Evolutionary conservation across 768 basidiomycete genomes (phyloP), one percentile per base, ranked within the genome.

Genomic region (Lactarius trivialis): DNA sequence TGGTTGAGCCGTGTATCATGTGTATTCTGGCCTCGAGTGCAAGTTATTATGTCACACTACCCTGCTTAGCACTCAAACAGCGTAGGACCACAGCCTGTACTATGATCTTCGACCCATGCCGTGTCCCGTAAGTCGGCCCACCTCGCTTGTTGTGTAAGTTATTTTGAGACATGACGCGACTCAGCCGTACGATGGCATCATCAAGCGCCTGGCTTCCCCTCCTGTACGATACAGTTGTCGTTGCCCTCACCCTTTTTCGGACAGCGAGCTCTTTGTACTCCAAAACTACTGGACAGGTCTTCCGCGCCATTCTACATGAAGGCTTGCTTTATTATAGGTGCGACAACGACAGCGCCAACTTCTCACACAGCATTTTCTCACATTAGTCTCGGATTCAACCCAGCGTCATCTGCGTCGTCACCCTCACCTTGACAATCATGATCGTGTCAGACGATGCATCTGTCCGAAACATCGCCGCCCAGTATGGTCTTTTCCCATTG

Each of bases 171-270:
- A 9, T 6, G 6, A 53, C 28, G 55, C 8, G 3, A 17, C 33
- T 19, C 32, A 74, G 73, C 2, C 65, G 66, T 3, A 7, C 34
- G 0, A 58, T 70, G 12, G 73, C 76, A 1, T 71, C 78, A 0
- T 71, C 74, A 11, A 76, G 75, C 1, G 78, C 75, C 2, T 78
- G 75, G 75, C 60, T 79, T 3, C 78, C 78, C 17, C 70, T 79
- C 2, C 41, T 75, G 7, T 79, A 74, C 37, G 78, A 78, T 56
- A 77, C 76, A 0, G 66, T 67, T 17, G 65, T 78, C 30, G 66
- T 79, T 48, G 59, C 56, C 15, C 62, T 79, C 49, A 76, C 73
- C 1, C 15, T 77, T 12, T 69, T 65, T 54, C 71, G 71, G 53
- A 76, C 77, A 14, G 19, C 45, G 34, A 60, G 54, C 7, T 19